Conservation (phyloP, 257 asterid genomes). For the Solanum arcanum region DNA sequence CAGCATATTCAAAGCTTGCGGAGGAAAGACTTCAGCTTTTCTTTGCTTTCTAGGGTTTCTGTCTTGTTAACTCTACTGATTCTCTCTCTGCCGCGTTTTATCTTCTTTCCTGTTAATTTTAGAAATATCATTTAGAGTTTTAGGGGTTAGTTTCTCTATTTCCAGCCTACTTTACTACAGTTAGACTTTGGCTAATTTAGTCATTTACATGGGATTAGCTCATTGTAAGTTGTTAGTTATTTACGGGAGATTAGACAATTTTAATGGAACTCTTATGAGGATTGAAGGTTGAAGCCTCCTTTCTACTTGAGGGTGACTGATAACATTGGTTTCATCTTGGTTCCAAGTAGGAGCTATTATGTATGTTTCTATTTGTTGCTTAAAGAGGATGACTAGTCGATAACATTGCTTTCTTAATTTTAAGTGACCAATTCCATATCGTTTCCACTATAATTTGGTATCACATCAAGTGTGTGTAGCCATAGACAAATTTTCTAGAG, state of each 20-base stretch:
- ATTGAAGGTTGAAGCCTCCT: neutral
- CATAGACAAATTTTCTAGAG: neutral
- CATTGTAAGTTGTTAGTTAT: neutral
- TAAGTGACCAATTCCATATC: neutral
- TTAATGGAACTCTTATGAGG: neutral
- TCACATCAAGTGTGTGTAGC: neutral
- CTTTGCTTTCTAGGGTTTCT: neutral
- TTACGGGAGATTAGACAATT: neutral
- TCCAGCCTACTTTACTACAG: neutral
- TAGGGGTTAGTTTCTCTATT: neutral
- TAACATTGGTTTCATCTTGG: neutral
- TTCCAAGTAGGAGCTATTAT: neutral
- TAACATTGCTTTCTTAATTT: neutral
- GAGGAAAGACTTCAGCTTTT: neutral
- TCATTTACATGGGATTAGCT: neutral
- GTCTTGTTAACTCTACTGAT: neutral
- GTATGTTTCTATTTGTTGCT: neutral
- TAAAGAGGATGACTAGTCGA: neutral
- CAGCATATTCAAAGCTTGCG: neutral
- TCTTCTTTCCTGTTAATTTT: neutral
- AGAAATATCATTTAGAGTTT: neutral
- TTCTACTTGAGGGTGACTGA: neutral
- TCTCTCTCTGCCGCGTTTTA: neutral
- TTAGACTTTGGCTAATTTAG: neutral
- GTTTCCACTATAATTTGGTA: neutral